A percentile compares a stretch with the other conserved stretches of the same genome.
Evolutionary conservation across 306 rosid genomes (phyloP).

Genomic region (Dalbergia oliveri): DNA sequence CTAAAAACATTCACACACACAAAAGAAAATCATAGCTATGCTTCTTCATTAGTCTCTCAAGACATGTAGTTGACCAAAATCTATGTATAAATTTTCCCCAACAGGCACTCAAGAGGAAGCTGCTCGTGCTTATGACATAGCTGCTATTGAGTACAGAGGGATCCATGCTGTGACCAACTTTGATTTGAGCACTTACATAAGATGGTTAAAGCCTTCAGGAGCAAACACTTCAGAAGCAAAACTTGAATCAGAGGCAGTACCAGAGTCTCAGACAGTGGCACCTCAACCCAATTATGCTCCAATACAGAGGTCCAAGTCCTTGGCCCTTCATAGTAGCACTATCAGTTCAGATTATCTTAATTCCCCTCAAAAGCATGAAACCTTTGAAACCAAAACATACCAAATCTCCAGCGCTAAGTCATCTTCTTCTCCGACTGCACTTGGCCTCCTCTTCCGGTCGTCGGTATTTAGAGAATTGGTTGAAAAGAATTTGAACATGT

Average conservation of each 20-base stretch:
- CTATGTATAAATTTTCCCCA: neutral
- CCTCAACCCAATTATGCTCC: conserved; percentile 40
- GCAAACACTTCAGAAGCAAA: conserved; percentile 30
- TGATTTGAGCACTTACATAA: conserved; percentile 72
- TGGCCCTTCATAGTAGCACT: conserved; percentile 43
- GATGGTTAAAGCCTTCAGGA: conserved; percentile 67
- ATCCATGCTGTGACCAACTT: conserved; percentile 78
- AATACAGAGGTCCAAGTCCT: conserved; percentile 41
- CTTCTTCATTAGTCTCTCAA: neutral
- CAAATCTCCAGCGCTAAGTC: conserved; percentile 50
- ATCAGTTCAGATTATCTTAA: conserved; percentile 46
- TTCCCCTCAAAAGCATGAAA: conserved; percentile 51
- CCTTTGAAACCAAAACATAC: conserved; percentile 46
- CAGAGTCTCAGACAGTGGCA: conserved; percentile 44
- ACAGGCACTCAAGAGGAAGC: conserved; percentile 86
- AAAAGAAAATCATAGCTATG: neutral
- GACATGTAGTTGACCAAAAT: conserved; percentile 25
- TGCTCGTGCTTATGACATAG: conserved; percentile 80
- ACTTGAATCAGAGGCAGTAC: conserved; percentile 42
- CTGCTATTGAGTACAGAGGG: conserved; percentile 85
- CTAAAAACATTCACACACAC: neutral
- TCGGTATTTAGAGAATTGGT: conserved; percentile 73
- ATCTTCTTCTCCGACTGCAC: conserved; percentile 65
- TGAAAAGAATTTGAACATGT: conserved; percentile 61
- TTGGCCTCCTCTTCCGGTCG: conserved; percentile 73